Evolutionary conservation across 352 stramenopile genomes (phyloP).

Genomic region (Pythium brachiatum): DNA sequence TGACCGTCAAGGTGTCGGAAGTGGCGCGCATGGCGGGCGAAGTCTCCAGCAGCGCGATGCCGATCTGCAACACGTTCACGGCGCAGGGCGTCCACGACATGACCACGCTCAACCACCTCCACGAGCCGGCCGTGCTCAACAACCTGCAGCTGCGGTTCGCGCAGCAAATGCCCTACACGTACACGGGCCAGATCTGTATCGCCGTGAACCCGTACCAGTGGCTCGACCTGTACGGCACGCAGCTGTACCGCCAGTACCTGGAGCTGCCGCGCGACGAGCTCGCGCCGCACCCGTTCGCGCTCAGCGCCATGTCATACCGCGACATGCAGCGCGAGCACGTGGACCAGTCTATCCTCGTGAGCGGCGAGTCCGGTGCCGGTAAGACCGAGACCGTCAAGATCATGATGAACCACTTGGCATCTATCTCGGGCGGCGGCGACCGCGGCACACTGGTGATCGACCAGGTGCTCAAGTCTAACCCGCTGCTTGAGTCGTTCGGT

Average conservation of each 20-base stretch:
- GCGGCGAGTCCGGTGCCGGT: constrained; percentile 15
- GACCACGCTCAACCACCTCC: constrained; percentile 76
- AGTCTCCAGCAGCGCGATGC: constrained; percentile 73
- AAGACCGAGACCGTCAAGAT: constrained; percentile 79
- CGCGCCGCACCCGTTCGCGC: constrained; percentile 63
- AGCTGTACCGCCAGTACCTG: constrained; percentile 68
- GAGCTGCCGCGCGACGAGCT: constrained; percentile 52
- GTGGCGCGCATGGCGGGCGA: constrained; percentile 68
- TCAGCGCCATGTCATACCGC: constrained; percentile 63
- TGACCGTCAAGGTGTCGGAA: constrained; percentile 59
- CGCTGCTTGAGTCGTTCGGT: constrained; percentile 71
- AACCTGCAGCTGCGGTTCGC: constrained; percentile 73
- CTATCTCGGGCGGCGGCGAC: constrained; percentile 63
- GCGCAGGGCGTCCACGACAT: constrained; percentile 67
- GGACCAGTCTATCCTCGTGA: constrained; percentile 64
- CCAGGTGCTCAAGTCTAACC: constrained; percentile 77
- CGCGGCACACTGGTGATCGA: constrained; percentile 74
- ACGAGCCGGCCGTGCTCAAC: constrained; percentile 74
- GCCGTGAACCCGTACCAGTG: constrained; percentile 83
- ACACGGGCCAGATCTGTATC: constrained; percentile 80
- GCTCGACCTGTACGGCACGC: constrained; percentile 66
- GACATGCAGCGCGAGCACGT: constrained; percentile 72
- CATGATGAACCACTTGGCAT: constrained; percentile 83
- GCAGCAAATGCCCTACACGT: constrained; percentile 75
- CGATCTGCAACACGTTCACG: constrained; percentile 81